Percentiles rank a stretch among this genome's conserved stretches.
These are phyloP conservation scores for Cymbopogon flexuosus DNA, from an alignment of 202 grass and related monocot species.

Conservation along the genomic window DNA sequence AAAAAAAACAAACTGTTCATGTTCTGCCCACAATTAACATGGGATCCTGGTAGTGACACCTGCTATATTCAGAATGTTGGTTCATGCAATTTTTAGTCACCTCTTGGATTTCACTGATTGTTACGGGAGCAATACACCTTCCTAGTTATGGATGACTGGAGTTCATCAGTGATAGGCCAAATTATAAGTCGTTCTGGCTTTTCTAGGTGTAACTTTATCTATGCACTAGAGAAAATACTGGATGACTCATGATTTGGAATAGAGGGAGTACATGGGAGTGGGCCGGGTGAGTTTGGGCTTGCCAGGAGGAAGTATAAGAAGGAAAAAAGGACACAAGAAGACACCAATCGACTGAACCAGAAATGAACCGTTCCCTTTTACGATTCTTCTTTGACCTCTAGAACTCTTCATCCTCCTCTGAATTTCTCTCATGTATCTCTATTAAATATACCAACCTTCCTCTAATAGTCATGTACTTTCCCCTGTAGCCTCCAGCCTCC, in stretches of 20 bases:
- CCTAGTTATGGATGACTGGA: not conserved
- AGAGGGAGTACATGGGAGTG: not conserved
- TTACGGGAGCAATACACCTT: not conserved
- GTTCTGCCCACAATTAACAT: not conserved
- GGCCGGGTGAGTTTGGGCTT: not conserved
- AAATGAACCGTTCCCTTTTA: not conserved
- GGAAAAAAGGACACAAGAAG: not conserved
- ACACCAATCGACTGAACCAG: not conserved
- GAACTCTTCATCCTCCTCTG: not conserved
- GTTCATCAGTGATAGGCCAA: not conserved
- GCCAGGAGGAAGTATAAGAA: not conserved
- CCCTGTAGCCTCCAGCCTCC: not conserved
- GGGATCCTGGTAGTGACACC: not conserved
- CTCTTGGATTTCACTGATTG: not conserved
- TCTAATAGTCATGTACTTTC: not conserved
- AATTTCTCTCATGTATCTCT: not conserved
- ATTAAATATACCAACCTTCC: not conserved
- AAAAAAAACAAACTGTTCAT: not conserved
- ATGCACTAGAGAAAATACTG: too few relatives aligned
- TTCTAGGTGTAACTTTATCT: too few relatives aligned
- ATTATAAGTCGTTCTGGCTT: too few relatives aligned
- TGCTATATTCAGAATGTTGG: not conserved
- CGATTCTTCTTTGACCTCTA: not conserved
- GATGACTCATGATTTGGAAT: not conserved
- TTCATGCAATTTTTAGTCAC: not conserved